Evolutionary conservation across 2,329 filamentous ascomycete genomes (phyloP).

Genomic region (Pestalotiopsis sp.): DNA sequence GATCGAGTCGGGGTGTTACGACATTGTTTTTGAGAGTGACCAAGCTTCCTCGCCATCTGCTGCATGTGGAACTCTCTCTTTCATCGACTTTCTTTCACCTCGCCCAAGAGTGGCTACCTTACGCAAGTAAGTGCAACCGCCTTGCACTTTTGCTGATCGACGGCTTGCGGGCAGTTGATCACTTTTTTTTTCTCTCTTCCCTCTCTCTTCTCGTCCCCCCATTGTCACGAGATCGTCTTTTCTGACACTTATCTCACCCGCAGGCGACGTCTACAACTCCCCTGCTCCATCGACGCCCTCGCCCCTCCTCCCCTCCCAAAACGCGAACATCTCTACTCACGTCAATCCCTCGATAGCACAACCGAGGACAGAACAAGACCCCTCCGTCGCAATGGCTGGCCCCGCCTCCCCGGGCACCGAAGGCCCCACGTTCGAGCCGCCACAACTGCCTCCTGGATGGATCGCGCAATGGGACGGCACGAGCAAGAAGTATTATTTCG

Average conservation of each 20-base stretch:
- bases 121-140: conserved; percentile 5
- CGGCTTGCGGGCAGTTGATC: not conserved
- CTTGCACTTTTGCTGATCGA: conserved; percentile 5
- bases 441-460: conserved; percentile 66
- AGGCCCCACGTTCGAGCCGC: conserved; percentile 61
- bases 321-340: not conserved
- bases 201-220: not conserved
- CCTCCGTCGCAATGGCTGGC: conserved; percentile 51
- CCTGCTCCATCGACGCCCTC: not conserved
- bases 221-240: conserved; percentile 6
- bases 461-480: conserved; percentile 71
- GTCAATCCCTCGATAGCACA: not conserved
- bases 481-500: conserved; percentile 70
- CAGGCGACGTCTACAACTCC: not conserved
- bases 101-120: conserved; percentile 11
- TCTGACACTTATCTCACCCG: not conserved
- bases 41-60: conserved; percentile 2
- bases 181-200: not conserved
- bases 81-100: conserved; percentile 14
- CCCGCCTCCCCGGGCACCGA: conserved; percentile 61
- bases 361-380: conserved; percentile 8
- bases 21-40: conserved; percentile 6
- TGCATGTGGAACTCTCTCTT: conserved; percentile 12
- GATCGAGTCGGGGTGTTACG: not conserved
- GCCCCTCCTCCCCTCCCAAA: not conserved